These are phyloP conservation scores for Cubamyces lactineus DNA, from an alignment of 768 basidiomycete genomes.

Conservation along the genomic window DNA sequence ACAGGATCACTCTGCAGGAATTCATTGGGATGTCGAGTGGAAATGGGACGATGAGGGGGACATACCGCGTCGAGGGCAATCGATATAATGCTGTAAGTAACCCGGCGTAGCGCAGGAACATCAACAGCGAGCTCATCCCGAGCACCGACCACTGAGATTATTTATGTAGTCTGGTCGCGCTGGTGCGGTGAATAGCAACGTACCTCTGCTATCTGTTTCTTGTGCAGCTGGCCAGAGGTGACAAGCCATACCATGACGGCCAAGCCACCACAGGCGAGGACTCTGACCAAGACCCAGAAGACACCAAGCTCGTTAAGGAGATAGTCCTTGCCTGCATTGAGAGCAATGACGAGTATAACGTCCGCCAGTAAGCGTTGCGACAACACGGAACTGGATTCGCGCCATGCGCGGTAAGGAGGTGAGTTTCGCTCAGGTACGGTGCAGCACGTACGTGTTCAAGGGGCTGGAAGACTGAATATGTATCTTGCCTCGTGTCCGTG, in stretches of 20 bases:
- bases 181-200: slow-evolving; percentile 27
- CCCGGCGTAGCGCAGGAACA: slow-evolving; percentile 69
- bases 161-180: not conserved
- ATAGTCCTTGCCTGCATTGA: slow-evolving; percentile 69
- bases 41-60: not conserved
- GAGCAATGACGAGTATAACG: slow-evolving; percentile 61
- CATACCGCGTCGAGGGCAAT: slow-evolving; percentile 68
- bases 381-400: slow-evolving; percentile 43
- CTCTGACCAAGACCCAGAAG: slow-evolving; percentile 76
- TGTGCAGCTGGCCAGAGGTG: slow-evolving; percentile 54
- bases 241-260: slow-evolving; percentile 65
- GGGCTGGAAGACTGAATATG: slow-evolving; percentile 32
- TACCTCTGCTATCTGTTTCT: slow-evolving; percentile 63
- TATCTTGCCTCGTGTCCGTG: slow-evolving; percentile 42
- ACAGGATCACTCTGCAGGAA: slow-evolving; percentile 59
- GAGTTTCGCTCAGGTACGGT: slow-evolving; percentile 7
- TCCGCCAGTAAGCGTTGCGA: slow-evolving; percentile 64
- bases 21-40: not conserved
- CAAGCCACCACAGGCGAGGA: slow-evolving; percentile 73
- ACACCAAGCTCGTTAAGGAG: slow-evolving; percentile 69
- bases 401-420: slow-evolving; percentile 24
- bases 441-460: slow-evolving; percentile 25
- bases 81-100: slow-evolving; percentile 71
- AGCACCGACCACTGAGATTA: slow-evolving; percentile 68
- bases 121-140: slow-evolving; percentile 59